Percentiles rank a stretch among this genome's conserved stretches.
Conservation (phyloP, 108 stramenopile species). For the Skeletonema costatum region DNA sequence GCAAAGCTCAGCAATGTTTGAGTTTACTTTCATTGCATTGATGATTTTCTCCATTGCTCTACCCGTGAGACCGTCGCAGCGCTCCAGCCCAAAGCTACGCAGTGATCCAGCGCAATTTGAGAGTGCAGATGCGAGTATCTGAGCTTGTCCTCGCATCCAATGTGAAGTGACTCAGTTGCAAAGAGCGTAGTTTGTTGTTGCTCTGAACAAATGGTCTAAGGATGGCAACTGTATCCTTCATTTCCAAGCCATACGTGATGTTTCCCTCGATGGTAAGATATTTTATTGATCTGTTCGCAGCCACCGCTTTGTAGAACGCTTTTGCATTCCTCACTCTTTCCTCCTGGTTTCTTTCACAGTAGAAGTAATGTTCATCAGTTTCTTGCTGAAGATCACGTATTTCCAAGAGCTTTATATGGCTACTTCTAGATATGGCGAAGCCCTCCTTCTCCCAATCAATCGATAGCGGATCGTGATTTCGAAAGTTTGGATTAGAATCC, state of each 20-base stretch:
- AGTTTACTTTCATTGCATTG: not conserved
- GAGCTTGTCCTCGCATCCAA: not conserved
- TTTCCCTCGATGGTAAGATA: not conserved
- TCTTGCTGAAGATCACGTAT: not conserved
- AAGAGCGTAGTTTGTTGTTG: not conserved
- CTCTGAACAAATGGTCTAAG: not conserved
- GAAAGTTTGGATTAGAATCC: not conserved
- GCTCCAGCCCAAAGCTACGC: not conserved
- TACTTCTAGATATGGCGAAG: not conserved
- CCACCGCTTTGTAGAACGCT: conserved; percentile 1
- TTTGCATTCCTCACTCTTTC: conserved; percentile 1
- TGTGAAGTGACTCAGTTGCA: not conserved
- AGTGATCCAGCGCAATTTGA: not conserved
- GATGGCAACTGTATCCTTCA: not conserved
- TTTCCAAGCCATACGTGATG: conserved; percentile 1
- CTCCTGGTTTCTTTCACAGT: not conserved
- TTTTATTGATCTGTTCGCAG: not conserved
- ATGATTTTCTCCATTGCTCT: not conserved
- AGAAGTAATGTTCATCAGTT: not conserved
- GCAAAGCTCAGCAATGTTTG: not conserved
- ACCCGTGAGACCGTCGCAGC: not conserved
- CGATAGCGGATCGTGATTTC: not conserved
- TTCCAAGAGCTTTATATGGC: not conserved
- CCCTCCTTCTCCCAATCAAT: conserved; percentile 5
- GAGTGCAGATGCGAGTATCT: not conserved